phyloP scores from a whole-genome alignment of 192 early-diverging fungal genomes.

The Geranomyces michiganensis region DNA sequence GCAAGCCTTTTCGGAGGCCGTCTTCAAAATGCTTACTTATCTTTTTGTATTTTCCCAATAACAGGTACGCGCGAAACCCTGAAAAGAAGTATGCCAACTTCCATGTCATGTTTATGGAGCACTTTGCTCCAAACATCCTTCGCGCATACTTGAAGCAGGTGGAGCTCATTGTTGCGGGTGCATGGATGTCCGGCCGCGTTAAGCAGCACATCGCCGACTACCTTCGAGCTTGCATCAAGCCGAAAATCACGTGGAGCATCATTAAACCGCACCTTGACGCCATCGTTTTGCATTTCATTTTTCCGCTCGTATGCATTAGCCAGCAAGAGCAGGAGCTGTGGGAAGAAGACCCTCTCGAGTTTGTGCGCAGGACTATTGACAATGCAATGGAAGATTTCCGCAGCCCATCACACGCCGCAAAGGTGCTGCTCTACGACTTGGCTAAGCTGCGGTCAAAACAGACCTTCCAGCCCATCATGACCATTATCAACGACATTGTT shows the following conservation, averaged over 20 bases:
- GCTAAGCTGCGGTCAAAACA: constrained; percentile 76
- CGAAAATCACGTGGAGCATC: constrained; percentile 88
- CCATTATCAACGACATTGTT: constrained; percentile 76
- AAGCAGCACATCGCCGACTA: constrained; percentile 75
- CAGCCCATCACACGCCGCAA: constrained; percentile 72
- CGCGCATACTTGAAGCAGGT: constrained; percentile 83
- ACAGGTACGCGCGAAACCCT: constrained; percentile 25
- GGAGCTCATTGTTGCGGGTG: constrained; percentile 69
- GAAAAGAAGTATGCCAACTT: constrained; percentile 59
- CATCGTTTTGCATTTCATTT: constrained; percentile 87
- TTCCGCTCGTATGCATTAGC: constrained; percentile 90
- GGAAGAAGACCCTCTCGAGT: constrained; percentile 93
- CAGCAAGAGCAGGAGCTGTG: constrained; percentile 85
- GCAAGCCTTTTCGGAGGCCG: no score
- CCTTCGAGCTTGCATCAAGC: constrained; percentile 81
- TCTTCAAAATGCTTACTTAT: no score
- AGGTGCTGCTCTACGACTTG: constrained; percentile 76
- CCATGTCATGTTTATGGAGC: constrained; percentile 79
- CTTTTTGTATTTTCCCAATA: no score
- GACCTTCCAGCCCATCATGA: constrained; percentile 79
- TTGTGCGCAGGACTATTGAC: constrained; percentile 61
- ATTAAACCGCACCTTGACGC: constrained; percentile 82
- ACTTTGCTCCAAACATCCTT: constrained; percentile 91
- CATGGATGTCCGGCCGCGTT: constrained; percentile 74
- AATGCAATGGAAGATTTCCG: constrained; percentile 83